Conservation (phyloP, 768 basidiomycete genomes). For the Mycena belliarum region DNA sequence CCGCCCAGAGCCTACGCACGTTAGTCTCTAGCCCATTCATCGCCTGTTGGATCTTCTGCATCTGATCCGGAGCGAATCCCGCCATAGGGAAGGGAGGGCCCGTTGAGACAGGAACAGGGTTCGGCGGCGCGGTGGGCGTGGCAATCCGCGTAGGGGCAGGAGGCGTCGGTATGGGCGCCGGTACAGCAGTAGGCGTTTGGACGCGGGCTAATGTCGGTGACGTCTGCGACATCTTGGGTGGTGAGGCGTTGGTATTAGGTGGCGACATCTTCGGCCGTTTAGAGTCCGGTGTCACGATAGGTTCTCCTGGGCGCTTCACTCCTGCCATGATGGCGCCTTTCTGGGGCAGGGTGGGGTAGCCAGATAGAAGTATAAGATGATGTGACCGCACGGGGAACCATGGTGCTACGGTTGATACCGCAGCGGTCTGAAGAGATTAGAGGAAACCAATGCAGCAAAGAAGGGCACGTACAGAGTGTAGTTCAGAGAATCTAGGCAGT, state of each 20-base stretch:
- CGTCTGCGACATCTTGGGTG: conserved; percentile 22
- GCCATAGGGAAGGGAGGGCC: neutral
- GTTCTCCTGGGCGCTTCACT: conserved; percentile 48
- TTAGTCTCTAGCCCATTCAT: no score
- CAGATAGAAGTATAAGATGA: conserved; percentile 49
- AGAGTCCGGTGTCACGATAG: conserved; percentile 40
- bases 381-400: conserved; percentile 57
- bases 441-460: neutral
- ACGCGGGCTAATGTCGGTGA: conserved; percentile 23
- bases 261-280: conserved; percentile 43
- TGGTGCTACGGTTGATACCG: conserved; percentile 39
- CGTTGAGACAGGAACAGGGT: neutral
- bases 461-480: conserved; percentile 47
- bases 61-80: no score
- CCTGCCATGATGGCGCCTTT: conserved; percentile 31
- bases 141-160: conserved; percentile 18
- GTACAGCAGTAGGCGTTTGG: conserved; percentile 19
- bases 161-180: conserved; percentile 20
- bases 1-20: neutral
- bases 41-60: conserved; percentile 1
- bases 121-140: conserved; percentile 2
- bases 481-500: conserved; percentile 49
- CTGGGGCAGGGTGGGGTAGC: conserved; percentile 40
- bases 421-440: conserved; percentile 33
- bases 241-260: conserved; percentile 22